Evolutionary conservation across 768 basidiomycete species (phyloP).

Genomic region (Termitomyces sp.): DNA sequence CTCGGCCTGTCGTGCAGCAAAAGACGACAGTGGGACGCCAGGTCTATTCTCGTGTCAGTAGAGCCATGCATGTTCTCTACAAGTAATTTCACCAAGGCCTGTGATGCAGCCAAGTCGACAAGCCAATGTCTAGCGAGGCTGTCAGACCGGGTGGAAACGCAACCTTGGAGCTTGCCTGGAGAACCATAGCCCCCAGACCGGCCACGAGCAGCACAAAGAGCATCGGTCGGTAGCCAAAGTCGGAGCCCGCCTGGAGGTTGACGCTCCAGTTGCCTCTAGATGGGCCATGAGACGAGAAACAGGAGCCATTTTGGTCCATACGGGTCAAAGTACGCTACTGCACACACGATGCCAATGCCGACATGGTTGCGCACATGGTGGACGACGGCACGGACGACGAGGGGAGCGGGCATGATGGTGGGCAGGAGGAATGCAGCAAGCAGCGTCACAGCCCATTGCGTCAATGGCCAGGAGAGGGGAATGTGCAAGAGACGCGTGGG

Average conservation of each 20-base stretch:
- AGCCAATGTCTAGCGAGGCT: conserved; percentile 45
- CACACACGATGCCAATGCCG: conserved; percentile 65
- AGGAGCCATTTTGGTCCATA: conserved; percentile 24
- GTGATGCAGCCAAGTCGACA: conserved; percentile 66
- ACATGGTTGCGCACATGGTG: conserved; percentile 38
- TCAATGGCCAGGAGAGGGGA: conserved; percentile 23
- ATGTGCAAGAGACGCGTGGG: neutral
- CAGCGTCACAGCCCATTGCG: conserved; percentile 24
- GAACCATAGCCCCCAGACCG: conserved; percentile 60
- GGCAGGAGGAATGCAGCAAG: conserved; percentile 2
- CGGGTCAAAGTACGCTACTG: conserved; percentile 76
- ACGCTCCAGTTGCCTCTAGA: conserved; percentile 73
- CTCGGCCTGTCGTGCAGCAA: conserved; percentile 48
- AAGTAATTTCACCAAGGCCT: conserved; percentile 42
- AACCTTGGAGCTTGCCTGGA: conserved; percentile 40
- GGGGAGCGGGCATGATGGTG: neutral
- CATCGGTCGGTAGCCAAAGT: conserved; percentile 67
- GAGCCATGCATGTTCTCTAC: neutral
- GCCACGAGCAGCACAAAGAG: conserved; percentile 61
- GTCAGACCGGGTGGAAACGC: neutral
- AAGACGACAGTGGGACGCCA: conserved; percentile 55
- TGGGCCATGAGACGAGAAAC: neutral
- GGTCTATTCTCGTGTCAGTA: conserved; percentile 28
- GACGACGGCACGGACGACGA: conserved; percentile 1
- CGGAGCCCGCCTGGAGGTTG: conserved; percentile 73